Base-by-base conservation (phyloP, 2,329 filamentous ascomycete species). In the Botrytis squamosa region DNA sequence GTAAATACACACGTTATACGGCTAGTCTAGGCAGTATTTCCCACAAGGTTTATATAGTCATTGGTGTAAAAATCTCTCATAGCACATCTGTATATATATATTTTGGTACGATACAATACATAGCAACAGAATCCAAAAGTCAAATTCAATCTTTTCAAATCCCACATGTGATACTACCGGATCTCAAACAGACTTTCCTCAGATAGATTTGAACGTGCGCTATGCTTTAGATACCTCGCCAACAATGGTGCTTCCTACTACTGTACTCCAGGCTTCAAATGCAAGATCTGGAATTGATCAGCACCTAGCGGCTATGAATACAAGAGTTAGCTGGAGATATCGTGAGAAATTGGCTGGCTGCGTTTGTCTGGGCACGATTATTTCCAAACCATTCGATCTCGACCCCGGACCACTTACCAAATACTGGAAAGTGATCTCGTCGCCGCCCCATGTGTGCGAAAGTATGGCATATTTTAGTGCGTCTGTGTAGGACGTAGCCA, bases 391-490 rank as follows among this genome's bases (percentile, higher is more conserved):
- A 10, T 49, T 49, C 3, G 4, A 49, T 49, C 20, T 49, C 20
- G 2, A 4, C 20, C 46, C 60, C 18, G 52, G 70, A 16, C 74
- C 70, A 38, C 75, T 29, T 20, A 55, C 69, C 40, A 77, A 12
- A 40, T 77, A 70, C 60, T 73, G 44, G n/a, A 75, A 77, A 22
- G 55, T 76, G 42, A 76, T 74, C 64, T 77, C 75, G 29, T 74
- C 74, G n/a, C 12, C 57, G 68, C 73, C 77, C 78, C 77, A 80
- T 72, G 67, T 80, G 72, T 79, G 76, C 18, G 75, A 79, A 68
- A 80, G 77, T 59, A 79, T 80, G n/a, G 75, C 75, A 77, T 80
- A 79, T 10, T 67, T 29, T 55, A 75, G 76, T 64, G 76, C 73
- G 22, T 74, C 42, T 49, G 3, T 10, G 46, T 49, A 9, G 9